These are phyloP conservation scores for Coemansia sp. DNA, from an alignment of 192 early-diverging fungal species.

Conservation along the genomic window DNA sequence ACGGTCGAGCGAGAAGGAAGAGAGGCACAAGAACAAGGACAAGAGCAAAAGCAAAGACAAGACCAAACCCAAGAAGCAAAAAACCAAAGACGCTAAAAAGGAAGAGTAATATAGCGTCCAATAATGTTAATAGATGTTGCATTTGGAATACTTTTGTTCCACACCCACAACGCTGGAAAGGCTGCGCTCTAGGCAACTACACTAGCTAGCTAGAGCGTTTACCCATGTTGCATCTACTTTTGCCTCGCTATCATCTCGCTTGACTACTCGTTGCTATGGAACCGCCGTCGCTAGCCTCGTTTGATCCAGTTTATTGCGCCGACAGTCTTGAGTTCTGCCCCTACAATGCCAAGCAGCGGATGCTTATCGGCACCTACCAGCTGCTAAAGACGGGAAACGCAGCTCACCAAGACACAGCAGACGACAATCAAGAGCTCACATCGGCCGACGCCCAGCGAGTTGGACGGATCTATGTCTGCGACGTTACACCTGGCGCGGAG, in stretches of 20 bases:
- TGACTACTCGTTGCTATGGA: background rate
- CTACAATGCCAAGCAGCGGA: constrained; percentile 50
- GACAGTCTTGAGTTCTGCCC: constrained; percentile 77
- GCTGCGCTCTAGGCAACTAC: background rate
- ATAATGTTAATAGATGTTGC: background rate
- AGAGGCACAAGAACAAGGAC: constrained; percentile 24
- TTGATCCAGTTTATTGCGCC: constrained; percentile 69
- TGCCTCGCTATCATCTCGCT: background rate
- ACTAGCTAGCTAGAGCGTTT: background rate
- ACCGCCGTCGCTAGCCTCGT: constrained; percentile 47
- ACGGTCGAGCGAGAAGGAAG: background rate
- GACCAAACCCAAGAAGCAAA: constrained; percentile 7
- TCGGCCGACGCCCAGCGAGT: constrained; percentile 56
- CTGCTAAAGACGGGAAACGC: constrained; percentile 35
- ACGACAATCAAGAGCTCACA: constrained; percentile 23
- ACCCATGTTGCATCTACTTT: background rate
- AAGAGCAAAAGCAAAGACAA: background rate
- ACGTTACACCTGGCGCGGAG: constrained; percentile 32
- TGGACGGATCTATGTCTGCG: constrained; percentile 70
- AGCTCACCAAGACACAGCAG: background rate
- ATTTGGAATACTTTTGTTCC: background rate
- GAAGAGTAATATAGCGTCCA: background rate
- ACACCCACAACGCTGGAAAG: background rate
- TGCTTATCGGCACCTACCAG: constrained; percentile 76
- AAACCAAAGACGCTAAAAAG: constrained; percentile 5